Conservation (phyloP, 2,329 filamentous ascomycete genomes). For the Tolypocladium tundrense region DNA sequence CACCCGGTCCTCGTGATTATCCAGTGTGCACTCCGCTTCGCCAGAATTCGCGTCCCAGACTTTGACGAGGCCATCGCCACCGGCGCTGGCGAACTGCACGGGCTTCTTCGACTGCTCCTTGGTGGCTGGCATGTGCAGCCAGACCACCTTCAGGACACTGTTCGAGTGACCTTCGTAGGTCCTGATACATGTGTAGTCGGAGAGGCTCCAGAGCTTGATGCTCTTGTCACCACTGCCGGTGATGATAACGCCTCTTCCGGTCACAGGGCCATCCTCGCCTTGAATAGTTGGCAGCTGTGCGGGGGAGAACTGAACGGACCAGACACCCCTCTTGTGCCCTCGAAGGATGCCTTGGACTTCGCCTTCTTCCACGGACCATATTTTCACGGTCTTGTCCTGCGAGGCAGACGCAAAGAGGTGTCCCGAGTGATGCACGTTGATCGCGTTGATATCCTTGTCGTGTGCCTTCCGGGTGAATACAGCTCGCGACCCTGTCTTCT, state of each 20-base stretch:
- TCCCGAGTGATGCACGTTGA: constrained; percentile 65
- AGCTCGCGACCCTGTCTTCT: constrained; percentile 51
- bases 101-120: constrained; percentile 46
- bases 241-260: constrained; percentile 70
- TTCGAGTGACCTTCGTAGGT: constrained; percentile 97
- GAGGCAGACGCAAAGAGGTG: constrained; percentile 92
- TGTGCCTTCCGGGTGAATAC: constrained; percentile 89
- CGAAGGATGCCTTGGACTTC: constrained; percentile 84
- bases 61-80: constrained; percentile 90
- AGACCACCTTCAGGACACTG: constrained; percentile 86
- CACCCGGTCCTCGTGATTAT: constrained; percentile 94
- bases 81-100: constrained; percentile 73
- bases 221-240: constrained; percentile 96
- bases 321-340: constrained; percentile 90
- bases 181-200: constrained; percentile 83
- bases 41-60: constrained; percentile 85
- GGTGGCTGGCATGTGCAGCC: constrained; percentile 53
- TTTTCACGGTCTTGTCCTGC: constrained; percentile 93
- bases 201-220: constrained; percentile 86
- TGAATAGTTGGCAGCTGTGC: constrained; percentile 63
- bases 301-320: constrained; percentile 87
- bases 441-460: constrained; percentile 96
- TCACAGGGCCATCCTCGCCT: constrained; percentile 60
- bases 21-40: constrained; percentile 78
- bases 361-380: constrained; percentile 85